Base-by-base conservation (phyloP, 768 basidiomycete species). In the Xerocomus spinulosus region DNA sequence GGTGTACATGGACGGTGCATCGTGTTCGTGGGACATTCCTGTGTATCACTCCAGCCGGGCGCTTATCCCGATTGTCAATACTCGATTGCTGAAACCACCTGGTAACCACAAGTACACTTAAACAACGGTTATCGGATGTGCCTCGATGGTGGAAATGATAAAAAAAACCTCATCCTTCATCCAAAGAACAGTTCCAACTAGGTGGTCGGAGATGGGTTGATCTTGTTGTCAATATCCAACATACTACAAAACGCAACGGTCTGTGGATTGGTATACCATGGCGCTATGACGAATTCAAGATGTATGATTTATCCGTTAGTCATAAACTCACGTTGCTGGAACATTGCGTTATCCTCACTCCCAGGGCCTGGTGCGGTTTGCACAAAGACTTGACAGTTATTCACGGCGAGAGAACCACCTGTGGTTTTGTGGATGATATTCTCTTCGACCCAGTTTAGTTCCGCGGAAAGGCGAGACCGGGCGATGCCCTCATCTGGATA, bases 201-300 rank as follows among this genome's bases (percentile, higher is more conserved):
- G 9, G 33, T 25, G 23, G 46, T 51, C 4, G 49, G 50, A 8
- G 55, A 49, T 6, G 62, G 55, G 55, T 78, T 80, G 46, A 86
- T 73, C 59, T 80, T 85, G 68, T 95, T 91, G 50, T 81, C 75
- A 32, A 98, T 78, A 15, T 77, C 78, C 32, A 99, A 63, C 80
- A 97, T 79, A 17, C 68, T 63, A 60, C 89, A 90, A 57, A 97
- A 87, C 3, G 92, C 84, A 44, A 80, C 81, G 1, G 93, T 98
- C 61, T 98, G 93, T 23, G 91, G 87, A 59, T 94, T 95, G 21
- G 83, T 79, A 64, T 90, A 94, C 72, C 77, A 79, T 2, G 79
- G 77, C 21, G 84, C 90, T 93, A 60, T 9, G 48, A 51, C 40
- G 24, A 47, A 40, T 46, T 42, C 44, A 57, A 37, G 26, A 29